These are phyloP conservation scores for Trichaptum fuscoviolaceum DNA, from an alignment of 768 basidiomycete species.

Conservation along the genomic window DNA sequence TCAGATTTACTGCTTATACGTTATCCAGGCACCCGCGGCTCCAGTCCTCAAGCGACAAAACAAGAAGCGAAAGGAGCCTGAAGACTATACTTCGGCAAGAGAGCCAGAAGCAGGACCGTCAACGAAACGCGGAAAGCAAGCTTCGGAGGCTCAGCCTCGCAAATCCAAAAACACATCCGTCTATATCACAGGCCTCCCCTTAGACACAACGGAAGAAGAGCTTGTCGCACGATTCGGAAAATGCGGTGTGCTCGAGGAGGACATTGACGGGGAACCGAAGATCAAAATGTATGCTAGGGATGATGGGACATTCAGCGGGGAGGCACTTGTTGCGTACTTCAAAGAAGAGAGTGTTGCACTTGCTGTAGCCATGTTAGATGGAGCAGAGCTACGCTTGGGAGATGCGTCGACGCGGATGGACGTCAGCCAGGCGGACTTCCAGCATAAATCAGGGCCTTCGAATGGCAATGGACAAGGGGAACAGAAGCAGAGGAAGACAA, in stretches of 20 bases:
- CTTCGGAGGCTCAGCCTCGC: constrained; percentile 29
- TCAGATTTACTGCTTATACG: constrained; percentile 17
- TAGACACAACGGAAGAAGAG: constrained; percentile 68
- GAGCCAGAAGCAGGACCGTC: constrained; percentile 44
- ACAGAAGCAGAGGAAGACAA: constrained; percentile 49
- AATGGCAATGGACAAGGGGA: constrained; percentile 35
- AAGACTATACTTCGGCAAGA: constrained; percentile 62
- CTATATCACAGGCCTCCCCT: constrained; percentile 81
- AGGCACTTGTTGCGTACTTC: constrained; percentile 94
- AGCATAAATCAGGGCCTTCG: constrained; percentile 47
- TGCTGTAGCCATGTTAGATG: constrained; percentile 82
- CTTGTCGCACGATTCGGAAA: constrained; percentile 83
- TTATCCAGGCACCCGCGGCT: constrained; percentile 72
- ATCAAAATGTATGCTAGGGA: constrained; percentile 93
- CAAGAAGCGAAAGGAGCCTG: constrained; percentile 74
- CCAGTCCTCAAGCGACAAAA: constrained; percentile 75
- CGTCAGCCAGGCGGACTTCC: constrained; percentile 73
- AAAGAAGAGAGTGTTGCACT: constrained; percentile 92
- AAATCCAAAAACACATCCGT: constrained; percentile 92
- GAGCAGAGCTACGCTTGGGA: constrained; percentile 84
- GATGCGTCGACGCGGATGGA: constrained; percentile 67
- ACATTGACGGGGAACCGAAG: constrained; percentile 85
- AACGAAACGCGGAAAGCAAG: constrained; percentile 64
- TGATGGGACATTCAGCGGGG: constrained; percentile 85
- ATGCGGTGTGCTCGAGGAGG: constrained; percentile 91